These are phyloP conservation scores for Backusella liffmaniae DNA, from an alignment of 192 early-diverging fungal genomes.

Conservation along the genomic window DNA sequence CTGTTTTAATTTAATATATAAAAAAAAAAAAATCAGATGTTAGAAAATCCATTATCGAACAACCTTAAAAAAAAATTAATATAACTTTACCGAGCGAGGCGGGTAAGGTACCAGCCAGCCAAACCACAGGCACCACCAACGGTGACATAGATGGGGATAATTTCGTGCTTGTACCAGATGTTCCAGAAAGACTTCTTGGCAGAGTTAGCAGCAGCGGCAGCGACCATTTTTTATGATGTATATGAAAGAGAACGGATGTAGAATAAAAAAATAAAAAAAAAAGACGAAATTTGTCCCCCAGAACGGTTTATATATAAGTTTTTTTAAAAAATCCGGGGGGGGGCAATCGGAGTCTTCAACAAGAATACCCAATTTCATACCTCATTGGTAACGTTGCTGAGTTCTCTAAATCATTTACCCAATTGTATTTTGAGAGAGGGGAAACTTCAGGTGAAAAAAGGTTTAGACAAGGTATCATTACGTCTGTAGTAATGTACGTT, in stretches of 20 bases:
- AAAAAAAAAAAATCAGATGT: background rate
- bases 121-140: conserved; percentile 45
- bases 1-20: conserved; percentile 17
- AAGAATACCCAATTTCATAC: background rate
- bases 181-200: conserved; percentile 51
- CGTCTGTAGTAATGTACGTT: background rate
- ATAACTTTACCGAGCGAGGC: conserved; percentile 46
- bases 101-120: conserved; percentile 55
- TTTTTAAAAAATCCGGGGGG: background rate
- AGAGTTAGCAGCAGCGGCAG: conserved; percentile 47
- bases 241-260: conserved; percentile 14
- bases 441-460: background rate
- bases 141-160: conserved; percentile 57
- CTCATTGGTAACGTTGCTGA: conserved; percentile 5
- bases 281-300: background rate
- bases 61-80: conserved; percentile 8
- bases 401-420: background rate
- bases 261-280: background rate
- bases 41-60: background rate
- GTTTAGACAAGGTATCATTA: background rate
- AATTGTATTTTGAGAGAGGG: background rate
- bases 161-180: conserved; percentile 58
- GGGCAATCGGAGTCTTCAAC: background rate
- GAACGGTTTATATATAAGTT: background rate
- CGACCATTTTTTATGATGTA: conserved; percentile 37